Base-by-base conservation (phyloP, 2,329 filamentous ascomycete species). In the Talaromyces albobiverticillius region DNA sequence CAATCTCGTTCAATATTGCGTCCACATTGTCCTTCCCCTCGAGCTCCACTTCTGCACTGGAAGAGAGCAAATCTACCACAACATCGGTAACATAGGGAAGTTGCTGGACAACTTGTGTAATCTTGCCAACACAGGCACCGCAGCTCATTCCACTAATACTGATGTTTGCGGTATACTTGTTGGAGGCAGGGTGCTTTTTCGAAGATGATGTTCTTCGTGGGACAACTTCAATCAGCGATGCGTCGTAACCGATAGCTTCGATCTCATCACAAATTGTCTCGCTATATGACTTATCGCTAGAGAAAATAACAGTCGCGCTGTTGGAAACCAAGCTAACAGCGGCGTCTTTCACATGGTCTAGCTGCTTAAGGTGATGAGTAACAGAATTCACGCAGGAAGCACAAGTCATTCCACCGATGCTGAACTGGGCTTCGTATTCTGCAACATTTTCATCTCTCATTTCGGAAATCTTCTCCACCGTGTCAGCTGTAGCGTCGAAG, bases 361-460 rank as follows among this genome's bases (percentile, higher is more conserved):
- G 70, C 57, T 82, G 80, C 45, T 80, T 72, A 34, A 90, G 68
- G 58, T 82, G 80, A 6, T 79, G 72, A 11, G 80, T 84, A 60
- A 90, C 82, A 36, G 78, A 76, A 63, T 85, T 85, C 51, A 79
- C 79, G 63, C 88, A 91, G 11, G 85, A 80, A 13, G 84, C 82
- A 65, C 88, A 90, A 3, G 84, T 89, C 87, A 91, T 90, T 50
- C 87, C 87, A 25, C 79, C 82, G 38, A 91, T 79, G 18, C 84
- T 73, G 14, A 79, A 60, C 10, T 62, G 64, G 3, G 71, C 63
- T 10, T 58, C 47, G 36, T 59, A 64, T 25, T 61, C 57, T 23
- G 54, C 20, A 4, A 22, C 10, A 32, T 40, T 14, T 43, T 52
- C n/a, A 2, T 34, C 20, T 4, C 18, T 14, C n/a, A 20, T n/a